Conservation (phyloP, 2,329 filamentous ascomycete species). For the Aspergillus sojae region DNA sequence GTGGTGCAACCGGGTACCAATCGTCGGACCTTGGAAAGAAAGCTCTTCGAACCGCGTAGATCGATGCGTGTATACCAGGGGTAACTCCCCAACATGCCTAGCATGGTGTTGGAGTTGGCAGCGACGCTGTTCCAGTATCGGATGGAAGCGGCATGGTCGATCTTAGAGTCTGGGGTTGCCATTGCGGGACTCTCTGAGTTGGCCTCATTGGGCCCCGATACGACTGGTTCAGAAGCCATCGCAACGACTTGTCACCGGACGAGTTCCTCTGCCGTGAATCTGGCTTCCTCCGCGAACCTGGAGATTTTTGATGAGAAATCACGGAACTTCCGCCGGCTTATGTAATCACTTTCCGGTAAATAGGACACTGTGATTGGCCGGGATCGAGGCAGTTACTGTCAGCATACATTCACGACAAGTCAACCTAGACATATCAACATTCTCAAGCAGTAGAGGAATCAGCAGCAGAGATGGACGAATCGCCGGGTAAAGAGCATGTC, state of each 20-base stretch:
- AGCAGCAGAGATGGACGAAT: constrained; percentile 12
- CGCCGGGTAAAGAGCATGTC: constrained; percentile 33
- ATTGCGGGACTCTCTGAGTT: neutral
- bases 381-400: neutral
- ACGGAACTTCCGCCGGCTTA: neutral
- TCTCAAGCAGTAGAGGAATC: constrained; percentile 2
- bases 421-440: neutral
- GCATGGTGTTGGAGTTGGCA: constrained; percentile 57
- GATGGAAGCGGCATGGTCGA: constrained; percentile 40
- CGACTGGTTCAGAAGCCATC: neutral
- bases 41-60: constrained; percentile 68
- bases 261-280: neutral
- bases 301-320: neutral
- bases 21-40: constrained; percentile 65
- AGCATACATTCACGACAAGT: neutral
- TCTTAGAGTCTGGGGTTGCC: constrained; percentile 24
- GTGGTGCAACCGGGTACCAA: constrained; percentile 19
- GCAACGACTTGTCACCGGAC: neutral
- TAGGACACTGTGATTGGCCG: neutral
- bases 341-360: neutral
- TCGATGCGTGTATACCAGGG: constrained; percentile 70
- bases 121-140: constrained; percentile 39
- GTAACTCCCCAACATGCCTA: constrained; percentile 66
- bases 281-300: neutral
- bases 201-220: neutral